Evolutionary conservation across 768 basidiomycete species (phyloP).

Genomic region (Mrakia blollopis): DNA sequence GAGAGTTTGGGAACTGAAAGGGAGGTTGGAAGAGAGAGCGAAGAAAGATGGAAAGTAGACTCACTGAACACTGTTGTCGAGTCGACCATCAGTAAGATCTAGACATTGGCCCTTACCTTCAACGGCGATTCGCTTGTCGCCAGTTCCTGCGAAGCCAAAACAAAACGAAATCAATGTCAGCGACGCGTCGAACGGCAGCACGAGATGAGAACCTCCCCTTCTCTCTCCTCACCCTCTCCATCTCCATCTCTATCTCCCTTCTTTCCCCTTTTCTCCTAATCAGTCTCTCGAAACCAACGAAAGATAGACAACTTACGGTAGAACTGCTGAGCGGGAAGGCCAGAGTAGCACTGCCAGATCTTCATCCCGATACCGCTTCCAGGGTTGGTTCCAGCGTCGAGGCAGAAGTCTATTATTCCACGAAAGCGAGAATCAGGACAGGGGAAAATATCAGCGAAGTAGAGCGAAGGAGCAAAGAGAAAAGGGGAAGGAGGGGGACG

Average conservation of each 20-base stretch:
- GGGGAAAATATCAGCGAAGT: background rate
- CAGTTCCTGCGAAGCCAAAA: conserved; percentile 17
- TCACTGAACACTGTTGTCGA: conserved; percentile 23
- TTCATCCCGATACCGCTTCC: conserved; percentile 16
- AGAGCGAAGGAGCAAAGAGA: background rate
- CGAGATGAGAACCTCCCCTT: too few relatives aligned
- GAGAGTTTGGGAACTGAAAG: too few relatives aligned
- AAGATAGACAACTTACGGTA: conserved; percentile 13
- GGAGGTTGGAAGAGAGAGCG: too few relatives aligned
- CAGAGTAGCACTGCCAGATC: conserved; percentile 33
- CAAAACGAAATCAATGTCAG: background rate
- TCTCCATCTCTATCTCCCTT: too few relatives aligned
- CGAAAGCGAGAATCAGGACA: background rate
- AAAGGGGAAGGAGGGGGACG: background rate
- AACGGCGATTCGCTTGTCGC: conserved; percentile 30
- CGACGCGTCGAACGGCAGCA: too few relatives aligned
- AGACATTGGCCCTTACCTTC: conserved; percentile 43
- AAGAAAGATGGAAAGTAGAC: too few relatives aligned
- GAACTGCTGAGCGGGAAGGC: conserved; percentile 38
- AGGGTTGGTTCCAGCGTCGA: conserved; percentile 9
- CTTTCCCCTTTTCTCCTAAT: too few relatives aligned
- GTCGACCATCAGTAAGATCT: conserved; percentile 36
- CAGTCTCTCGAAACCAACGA: background rate
- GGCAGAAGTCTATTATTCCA: conserved; percentile 17
- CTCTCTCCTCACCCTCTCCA: too few relatives aligned